Base-by-base conservation (phyloP, 2,329 filamentous ascomycete species). In the Colletotrichum sidae region DNA sequence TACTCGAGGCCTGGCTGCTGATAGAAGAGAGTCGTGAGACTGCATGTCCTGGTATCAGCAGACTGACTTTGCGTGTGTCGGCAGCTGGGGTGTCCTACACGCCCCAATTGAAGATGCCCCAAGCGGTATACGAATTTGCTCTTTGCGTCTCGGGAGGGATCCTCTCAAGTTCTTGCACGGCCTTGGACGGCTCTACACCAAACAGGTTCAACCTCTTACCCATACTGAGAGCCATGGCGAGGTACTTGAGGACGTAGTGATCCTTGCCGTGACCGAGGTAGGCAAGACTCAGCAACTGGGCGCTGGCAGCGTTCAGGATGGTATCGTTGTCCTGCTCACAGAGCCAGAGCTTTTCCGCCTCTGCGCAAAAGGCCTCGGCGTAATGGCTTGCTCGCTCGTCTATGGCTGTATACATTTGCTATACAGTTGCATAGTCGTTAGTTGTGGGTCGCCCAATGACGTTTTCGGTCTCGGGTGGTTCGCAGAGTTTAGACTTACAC, bases 51-150 rank as follows among this genome's bases (percentile, higher is more conserved):
- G 25, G 25, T 3, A 25, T 25, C 25, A 25, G 25, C 4, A 44
- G 9, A 15, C 15, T 7, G 15, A 15, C 9, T 13, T 15, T 13
- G 6, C 8, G 13, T 13, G 42, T 9, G 8, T 2, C 13, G 11
- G 42, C 8, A 15, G 13, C 10, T 44, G 6, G 42, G 13, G 15
- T n/a, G 6, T 13, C 42, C 4, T 44, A 79, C 79, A 76, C 70
- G 59, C 73, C 75, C 76, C 76, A 80, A 59, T 79, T 79, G 52
- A 80, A 80, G 3, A 69, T 60, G 3, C 72, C 74, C 75, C 74
- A 77, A 8, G 74, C 70, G 2, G 74, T 64, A 38, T 72, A 70
- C 3, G 65, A 64, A 9, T 11, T 41, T n/a, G 65, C 55, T 9
- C 50, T 39, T 3, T 9, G 44, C 13, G 44, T 58, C 0, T 73